These are phyloP conservation scores for Albatrellus sp. DNA, from an alignment of 1,284 basidiomycete species.

Conservation along the genomic window DNA sequence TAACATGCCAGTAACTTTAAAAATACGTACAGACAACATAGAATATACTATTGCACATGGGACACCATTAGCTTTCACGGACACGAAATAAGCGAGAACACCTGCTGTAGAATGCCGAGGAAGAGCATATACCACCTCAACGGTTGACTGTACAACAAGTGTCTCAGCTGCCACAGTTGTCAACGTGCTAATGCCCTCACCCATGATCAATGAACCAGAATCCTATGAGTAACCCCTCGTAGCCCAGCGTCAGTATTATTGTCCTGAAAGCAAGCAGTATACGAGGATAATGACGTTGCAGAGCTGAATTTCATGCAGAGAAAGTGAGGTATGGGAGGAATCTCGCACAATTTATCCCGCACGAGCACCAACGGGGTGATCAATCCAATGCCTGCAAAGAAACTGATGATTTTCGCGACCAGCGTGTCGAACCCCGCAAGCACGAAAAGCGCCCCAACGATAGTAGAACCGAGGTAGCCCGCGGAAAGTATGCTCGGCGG, in stretches of 20 bases:
- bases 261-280: conserved; percentile 33
- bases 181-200: conserved; percentile 27
- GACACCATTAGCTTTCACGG: background rate
- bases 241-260: conserved; percentile 60
- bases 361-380: conserved; percentile 67
- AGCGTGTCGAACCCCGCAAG: conserved; percentile 71
- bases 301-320: too few species aligned
- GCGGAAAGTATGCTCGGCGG: conserved; percentile 59
- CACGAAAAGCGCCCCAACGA: conserved; percentile 68
- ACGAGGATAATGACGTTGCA: background rate
- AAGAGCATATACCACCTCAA: conserved; percentile 77
- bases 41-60: conserved; percentile 36
- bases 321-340: background rate
- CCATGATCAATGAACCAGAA: conserved; percentile 81
- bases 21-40: conserved; percentile 59
- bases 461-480: conserved; percentile 68
- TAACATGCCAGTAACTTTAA: too few species aligned
- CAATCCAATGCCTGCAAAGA: conserved; percentile 65
- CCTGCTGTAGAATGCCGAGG: conserved; percentile 74
- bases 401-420: conserved; percentile 72
- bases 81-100: conserved; percentile 6
- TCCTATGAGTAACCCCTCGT: conserved; percentile 65
- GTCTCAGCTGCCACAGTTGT: conserved; percentile 1
- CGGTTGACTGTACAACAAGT: conserved; percentile 28
- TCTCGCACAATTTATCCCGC: conserved; percentile 64